These are phyloP conservation scores for Pestalotiopsis sp. DNA, from an alignment of 2,329 filamentous ascomycete species.

Conservation along the genomic window DNA sequence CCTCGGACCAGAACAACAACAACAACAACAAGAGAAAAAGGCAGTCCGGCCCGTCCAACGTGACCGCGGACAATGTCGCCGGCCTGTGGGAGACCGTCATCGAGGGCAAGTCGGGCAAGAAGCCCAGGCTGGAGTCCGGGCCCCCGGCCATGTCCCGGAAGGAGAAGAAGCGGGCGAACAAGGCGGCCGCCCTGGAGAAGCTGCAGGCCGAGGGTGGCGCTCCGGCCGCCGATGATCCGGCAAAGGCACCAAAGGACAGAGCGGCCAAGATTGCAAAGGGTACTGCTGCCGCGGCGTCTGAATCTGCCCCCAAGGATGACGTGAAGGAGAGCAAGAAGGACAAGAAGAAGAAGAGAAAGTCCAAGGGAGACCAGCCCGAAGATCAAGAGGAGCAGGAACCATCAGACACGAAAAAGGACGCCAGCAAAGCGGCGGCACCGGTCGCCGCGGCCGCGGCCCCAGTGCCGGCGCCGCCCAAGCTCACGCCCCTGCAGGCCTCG, in stretches of 20 bases:
- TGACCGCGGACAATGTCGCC: slow-evolving; percentile 72
- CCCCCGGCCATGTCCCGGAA: background rate
- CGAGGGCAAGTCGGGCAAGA: slow-evolving; percentile 59
- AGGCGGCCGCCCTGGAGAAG: slow-evolving; percentile 17
- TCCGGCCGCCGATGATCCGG: background rate
- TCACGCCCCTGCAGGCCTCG: slow-evolving; percentile 89
- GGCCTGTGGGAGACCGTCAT: slow-evolving; percentile 81
- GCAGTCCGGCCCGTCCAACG: slow-evolving; percentile 37
- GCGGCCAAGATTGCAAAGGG: background rate
- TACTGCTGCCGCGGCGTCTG: slow-evolving; percentile 20
- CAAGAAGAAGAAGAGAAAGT: slow-evolving; percentile 33
- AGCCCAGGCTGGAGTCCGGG: slow-evolving; percentile 24
- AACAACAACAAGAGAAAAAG: slow-evolving; percentile 60
- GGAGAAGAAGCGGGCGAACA: slow-evolving; percentile 29
- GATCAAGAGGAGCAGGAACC: slow-evolving; percentile 15
- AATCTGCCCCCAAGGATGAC: slow-evolving; percentile 15
- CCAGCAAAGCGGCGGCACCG: slow-evolving; percentile 21
- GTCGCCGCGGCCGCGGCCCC: slow-evolving; percentile 39
- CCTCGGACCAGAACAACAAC: background rate
- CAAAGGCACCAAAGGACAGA: slow-evolving; percentile 21
- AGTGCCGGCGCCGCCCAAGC: slow-evolving; percentile 53
- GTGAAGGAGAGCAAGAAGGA: slow-evolving; percentile 22
- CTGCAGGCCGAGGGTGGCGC: background rate
- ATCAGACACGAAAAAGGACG: slow-evolving; percentile 11
- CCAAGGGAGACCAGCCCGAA: slow-evolving; percentile 27